Conservation (phyloP, 2,329 filamentous ascomycete genomes). For the Talaromyces piceae region DNA sequence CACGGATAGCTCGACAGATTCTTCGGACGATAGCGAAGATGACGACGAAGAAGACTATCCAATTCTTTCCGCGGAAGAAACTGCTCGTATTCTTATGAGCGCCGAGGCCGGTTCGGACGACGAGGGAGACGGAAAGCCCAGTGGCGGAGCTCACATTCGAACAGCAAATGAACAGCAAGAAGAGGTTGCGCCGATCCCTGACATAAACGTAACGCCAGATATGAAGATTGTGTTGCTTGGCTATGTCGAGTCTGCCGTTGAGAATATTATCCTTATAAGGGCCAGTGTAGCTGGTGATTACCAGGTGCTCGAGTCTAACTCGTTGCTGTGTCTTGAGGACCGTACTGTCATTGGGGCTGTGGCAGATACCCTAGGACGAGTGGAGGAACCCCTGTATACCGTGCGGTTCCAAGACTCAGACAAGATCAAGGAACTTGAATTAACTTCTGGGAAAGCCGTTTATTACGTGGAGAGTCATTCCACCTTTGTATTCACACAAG, state of each 20-base stretch:
- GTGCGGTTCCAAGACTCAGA: conserved; percentile 64
- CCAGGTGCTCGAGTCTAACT: conserved; percentile 75
- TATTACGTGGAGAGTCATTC: conserved; percentile 77
- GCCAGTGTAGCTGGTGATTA: conserved; percentile 73
- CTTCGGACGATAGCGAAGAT: conserved; percentile 46
- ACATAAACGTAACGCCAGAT: conserved; percentile 67
- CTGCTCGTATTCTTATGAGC: conserved; percentile 76
- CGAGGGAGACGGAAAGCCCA: conserved; percentile 52
- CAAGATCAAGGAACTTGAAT: conserved; percentile 59
- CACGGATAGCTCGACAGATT: conserved; percentile 53
- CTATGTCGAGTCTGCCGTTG: conserved; percentile 66
- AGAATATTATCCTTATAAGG: conserved; percentile 69
- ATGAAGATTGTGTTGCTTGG: conserved; percentile 74
- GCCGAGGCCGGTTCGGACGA: conserved; percentile 74
- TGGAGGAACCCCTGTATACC: conserved; percentile 79
- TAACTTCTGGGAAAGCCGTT: conserved; percentile 63
- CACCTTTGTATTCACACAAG: conserved; percentile 77
- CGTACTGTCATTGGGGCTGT: conserved; percentile 71
- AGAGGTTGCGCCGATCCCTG: conserved; percentile 61
- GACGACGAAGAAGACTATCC: conserved; percentile 55
- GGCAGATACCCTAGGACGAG: conserved; percentile 77
- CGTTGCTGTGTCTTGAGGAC: conserved; percentile 71
- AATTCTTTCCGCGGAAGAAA: conserved; percentile 71
- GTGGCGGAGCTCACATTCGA: conserved; percentile 49
- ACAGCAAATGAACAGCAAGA: conserved; percentile 74